phyloP scores from a whole-genome alignment of 2,329 filamentous ascomycete species.

The Chaetomiaceae sp. region DNA sequence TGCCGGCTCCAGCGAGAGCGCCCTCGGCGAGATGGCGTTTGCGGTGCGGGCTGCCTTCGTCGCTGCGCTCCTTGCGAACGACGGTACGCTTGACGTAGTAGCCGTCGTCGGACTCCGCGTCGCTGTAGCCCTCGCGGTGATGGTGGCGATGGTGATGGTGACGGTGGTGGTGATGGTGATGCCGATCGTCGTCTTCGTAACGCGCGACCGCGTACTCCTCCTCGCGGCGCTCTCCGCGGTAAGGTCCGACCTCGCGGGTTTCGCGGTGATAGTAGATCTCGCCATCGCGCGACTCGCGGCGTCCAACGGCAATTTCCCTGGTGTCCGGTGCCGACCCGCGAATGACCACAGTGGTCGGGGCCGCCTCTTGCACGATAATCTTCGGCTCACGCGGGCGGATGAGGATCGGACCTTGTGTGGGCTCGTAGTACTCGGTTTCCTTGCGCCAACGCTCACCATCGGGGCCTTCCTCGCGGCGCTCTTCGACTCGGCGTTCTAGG shows the following conservation, averaged over 20 bases:
- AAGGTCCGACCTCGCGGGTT: conserved; percentile 37
- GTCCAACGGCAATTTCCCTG: conserved; percentile 32
- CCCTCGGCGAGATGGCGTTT: conserved; percentile 57
- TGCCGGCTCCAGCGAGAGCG: conserved; percentile 57
- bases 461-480: conserved; percentile 41
- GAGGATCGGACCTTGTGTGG: conserved; percentile 43
- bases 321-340: conserved; percentile 25
- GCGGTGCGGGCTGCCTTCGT: conserved; percentile 41
- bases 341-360: conserved; percentile 39
- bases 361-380: conserved; percentile 44
- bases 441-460: conserved; percentile 55
- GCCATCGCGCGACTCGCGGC: conserved; percentile 37
- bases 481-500: conserved; percentile 48
- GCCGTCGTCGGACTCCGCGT: conserved; percentile 34
- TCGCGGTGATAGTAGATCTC: conserved; percentile 49
- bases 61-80: conserved; percentile 46
- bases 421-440: conserved; percentile 57
- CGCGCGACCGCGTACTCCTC: conserved; percentile 31
- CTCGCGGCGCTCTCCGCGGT: conserved; percentile 30
- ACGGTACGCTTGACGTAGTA: conserved; percentile 41
- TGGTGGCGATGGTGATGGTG: conserved; percentile 32
- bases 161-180: conserved; percentile 32
- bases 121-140: conserved; percentile 32
- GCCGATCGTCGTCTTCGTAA: conserved; percentile 27
- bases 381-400: conserved; percentile 39